phyloP scores from a whole-genome alignment of 2,329 filamentous ascomycete genomes.

The Sporothrix pseudoabietina region DNA sequence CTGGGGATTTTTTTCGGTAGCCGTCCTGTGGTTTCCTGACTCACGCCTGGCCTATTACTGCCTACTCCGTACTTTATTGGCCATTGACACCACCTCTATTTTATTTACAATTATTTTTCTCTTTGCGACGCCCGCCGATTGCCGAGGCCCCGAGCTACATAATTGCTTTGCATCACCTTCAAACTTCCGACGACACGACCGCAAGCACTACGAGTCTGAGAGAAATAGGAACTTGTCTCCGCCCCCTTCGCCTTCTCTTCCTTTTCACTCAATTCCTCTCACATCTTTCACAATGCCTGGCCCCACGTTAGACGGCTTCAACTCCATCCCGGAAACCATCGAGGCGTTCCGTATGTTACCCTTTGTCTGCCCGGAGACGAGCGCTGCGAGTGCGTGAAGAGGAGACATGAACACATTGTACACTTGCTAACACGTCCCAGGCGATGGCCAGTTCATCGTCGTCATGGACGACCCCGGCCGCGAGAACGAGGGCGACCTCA shows the following conservation, averaged over 20 bases:
- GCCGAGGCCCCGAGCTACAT: conserved; percentile 26
- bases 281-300: conserved; percentile 47
- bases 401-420: neutral
- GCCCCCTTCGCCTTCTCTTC: neutral
- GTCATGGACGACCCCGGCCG: conserved; percentile 90
- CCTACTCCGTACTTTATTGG: conserved; percentile 4
- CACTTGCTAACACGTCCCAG: conserved; percentile 26
- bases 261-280: no score
- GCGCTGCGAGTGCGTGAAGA: neutral
- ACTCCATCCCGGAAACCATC: conserved; percentile 66
- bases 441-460: conserved; percentile 74
- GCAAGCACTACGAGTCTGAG: neutral
- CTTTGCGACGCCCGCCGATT: conserved; percentile 21
- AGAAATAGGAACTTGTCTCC: neutral
- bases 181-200: neutral
- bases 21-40: neutral
- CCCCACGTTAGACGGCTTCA: conserved; percentile 58
- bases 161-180: conserved; percentile 10
- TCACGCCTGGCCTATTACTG: conserved; percentile 15
- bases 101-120: neutral
- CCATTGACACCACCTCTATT: conserved; percentile 8
- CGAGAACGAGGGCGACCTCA: conserved; percentile 98
- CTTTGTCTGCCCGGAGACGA: neutral
- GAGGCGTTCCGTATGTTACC: conserved; percentile 62
- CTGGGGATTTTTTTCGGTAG: conserved; percentile 4